These are phyloP conservation scores for Lactarius psammicola DNA, from an alignment of 768 basidiomycete genomes.

Conservation along the genomic window DNA sequence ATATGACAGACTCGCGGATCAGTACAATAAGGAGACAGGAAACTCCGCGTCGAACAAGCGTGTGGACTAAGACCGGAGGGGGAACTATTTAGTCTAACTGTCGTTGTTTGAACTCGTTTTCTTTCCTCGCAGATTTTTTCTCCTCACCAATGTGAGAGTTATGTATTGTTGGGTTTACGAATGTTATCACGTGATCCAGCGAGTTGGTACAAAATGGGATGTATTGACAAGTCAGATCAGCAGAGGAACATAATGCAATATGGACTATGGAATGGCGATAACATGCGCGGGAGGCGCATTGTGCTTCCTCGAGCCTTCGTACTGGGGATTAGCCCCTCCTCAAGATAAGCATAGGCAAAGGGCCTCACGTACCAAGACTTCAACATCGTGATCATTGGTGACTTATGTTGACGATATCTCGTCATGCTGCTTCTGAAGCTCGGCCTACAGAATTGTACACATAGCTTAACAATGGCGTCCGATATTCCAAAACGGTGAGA, in stretches of 20 bases:
- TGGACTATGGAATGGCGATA: background rate
- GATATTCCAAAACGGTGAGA: background rate
- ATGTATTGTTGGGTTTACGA: background rate
- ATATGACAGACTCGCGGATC: conserved; percentile 78
- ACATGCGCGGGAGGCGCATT: background rate
- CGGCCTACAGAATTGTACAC: conserved; percentile 29
- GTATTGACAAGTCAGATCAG: background rate
- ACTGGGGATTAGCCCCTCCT: background rate
- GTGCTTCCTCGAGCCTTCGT: background rate
- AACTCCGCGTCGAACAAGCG: conserved; percentile 57
- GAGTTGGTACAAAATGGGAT: no score
- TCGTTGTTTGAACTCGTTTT: background rate
- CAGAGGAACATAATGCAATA: background rate
- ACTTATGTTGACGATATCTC: conserved; percentile 15
- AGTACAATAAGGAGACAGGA: conserved; percentile 71
- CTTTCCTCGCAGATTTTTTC: background rate
- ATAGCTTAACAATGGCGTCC: background rate
- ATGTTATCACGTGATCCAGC: background rate
- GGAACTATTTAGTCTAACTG: background rate
- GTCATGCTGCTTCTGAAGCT: conserved; percentile 36
- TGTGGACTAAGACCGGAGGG: conserved; percentile 45
- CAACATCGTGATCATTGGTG: background rate
- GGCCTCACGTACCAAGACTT: background rate
- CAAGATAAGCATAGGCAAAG: background rate
- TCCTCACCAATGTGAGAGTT: background rate